Conservation (phyloP, 2,329 filamentous ascomycete genomes). For the Macrophomina pseudophaseolina region DNA sequence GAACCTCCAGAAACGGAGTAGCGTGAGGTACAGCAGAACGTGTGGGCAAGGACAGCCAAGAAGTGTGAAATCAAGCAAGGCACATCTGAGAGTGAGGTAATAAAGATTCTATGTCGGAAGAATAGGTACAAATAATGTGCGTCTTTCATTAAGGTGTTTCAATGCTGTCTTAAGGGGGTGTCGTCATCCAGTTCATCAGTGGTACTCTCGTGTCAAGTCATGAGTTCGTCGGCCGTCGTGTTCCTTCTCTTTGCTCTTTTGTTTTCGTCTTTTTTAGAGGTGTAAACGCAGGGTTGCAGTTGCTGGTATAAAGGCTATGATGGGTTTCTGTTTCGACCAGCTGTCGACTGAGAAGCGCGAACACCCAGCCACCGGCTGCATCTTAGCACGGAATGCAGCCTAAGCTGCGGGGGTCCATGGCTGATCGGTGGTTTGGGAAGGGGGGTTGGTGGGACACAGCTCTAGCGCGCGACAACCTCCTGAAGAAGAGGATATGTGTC, state of each 20-base stretch:
- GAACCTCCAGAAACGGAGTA: too few species aligned
- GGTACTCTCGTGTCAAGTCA: conserved; percentile 19
- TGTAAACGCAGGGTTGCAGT: background rate
- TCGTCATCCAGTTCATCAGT: conserved; percentile 15
- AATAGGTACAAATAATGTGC: conserved; percentile 18
- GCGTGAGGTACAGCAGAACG: background rate
- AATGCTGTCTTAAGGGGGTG: conserved; percentile 17
- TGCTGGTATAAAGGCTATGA: conserved; percentile 2
- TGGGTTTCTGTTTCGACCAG: background rate
- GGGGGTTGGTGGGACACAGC: conserved; percentile 12
- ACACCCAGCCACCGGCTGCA: background rate
- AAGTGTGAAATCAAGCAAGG: background rate
- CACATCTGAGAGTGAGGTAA: background rate
- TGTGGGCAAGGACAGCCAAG: background rate
- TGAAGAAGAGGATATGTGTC: conserved; percentile 21
- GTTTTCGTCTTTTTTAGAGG: background rate
- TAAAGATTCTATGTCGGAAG: conserved; percentile 17
- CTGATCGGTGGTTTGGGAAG: conserved; percentile 4
- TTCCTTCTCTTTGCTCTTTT: conserved; percentile 3
- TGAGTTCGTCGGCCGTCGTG: conserved; percentile 4
- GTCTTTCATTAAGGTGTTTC: conserved; percentile 21
- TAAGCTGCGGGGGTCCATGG: background rate
- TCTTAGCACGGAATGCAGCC: background rate
- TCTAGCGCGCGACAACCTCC: conserved; percentile 6
- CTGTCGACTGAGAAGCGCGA: background rate